phyloP scores from a whole-genome alignment of 2,329 filamentous ascomycete species.

The Scytalidium sp. region DNA sequence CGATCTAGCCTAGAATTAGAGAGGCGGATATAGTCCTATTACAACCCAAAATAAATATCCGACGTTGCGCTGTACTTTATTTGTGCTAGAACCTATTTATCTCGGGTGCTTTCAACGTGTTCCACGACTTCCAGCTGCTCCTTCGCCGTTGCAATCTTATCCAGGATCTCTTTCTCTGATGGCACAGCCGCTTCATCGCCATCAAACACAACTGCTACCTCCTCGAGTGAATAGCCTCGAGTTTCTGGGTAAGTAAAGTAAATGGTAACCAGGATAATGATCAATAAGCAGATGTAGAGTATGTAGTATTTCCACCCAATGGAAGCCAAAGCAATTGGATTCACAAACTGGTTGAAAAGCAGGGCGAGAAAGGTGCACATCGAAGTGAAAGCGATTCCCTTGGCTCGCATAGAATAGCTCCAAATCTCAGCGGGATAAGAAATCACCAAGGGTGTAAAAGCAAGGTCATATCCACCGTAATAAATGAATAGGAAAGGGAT shows the following conservation, averaged over 20 bases:
- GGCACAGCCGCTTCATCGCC: constrained; percentile 9
- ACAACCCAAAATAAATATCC: too few species aligned
- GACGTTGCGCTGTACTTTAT: too few species aligned
- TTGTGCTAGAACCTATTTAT: background rate
- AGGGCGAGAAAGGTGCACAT: constrained; percentile 1
- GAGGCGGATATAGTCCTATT: too few species aligned
- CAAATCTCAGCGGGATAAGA: constrained; percentile 34
- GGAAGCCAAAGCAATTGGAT: constrained; percentile 39
- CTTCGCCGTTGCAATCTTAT: background rate
- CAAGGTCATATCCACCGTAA: constrained; percentile 37
- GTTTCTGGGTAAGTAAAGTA: constrained; percentile 16
- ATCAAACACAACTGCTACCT: constrained; percentile 16
- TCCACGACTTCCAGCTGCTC: background rate
- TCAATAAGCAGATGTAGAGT: constrained; percentile 12
- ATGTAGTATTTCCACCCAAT: constrained; percentile 33
- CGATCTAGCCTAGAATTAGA: too few species aligned
- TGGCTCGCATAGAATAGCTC: constrained; percentile 32
- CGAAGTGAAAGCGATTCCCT: constrained; percentile 33
- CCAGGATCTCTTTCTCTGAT: background rate
- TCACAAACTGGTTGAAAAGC: constrained; percentile 45
- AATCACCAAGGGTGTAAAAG: constrained; percentile 16
- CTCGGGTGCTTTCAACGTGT: background rate
- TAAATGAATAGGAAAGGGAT: constrained; percentile 42
- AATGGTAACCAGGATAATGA: constrained; percentile 5
- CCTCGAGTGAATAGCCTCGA: constrained; percentile 11